These are phyloP conservation scores for Mycena sp. DNA, from an alignment of 1,284 basidiomycete genomes.

Conservation along the genomic window DNA sequence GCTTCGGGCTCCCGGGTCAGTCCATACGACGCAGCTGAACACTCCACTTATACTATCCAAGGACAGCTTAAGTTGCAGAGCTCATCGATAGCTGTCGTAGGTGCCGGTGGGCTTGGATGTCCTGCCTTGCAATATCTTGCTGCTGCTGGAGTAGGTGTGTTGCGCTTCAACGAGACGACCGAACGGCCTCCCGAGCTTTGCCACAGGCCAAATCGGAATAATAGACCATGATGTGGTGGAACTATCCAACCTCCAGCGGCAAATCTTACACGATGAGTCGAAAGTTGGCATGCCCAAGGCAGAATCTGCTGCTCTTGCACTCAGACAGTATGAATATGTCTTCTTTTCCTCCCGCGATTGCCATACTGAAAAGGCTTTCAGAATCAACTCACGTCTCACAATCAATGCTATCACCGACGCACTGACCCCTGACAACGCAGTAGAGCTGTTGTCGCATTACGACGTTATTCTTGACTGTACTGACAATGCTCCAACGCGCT, in stretches of 20 bases:
- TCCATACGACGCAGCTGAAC: conserved; percentile 37
- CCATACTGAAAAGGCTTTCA: conserved; percentile 40
- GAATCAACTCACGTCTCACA: conserved; percentile 74
- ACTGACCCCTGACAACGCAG: conserved; percentile 70
- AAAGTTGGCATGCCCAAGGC: conserved; percentile 88
- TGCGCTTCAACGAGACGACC: background rate
- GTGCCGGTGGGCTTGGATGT: conserved; percentile 96
- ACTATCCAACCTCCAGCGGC: conserved; percentile 92
- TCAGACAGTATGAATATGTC: conserved; percentile 62
- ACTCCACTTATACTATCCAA: conserved; percentile 43
- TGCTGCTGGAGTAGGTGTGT: conserved; percentile 89
- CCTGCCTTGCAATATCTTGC: conserved; percentile 95
- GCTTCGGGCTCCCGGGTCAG: conserved; percentile 79
- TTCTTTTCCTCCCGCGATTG: background rate
- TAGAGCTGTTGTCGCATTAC: conserved; percentile 66
- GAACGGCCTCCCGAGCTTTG: conserved; percentile 10
- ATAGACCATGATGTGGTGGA: conserved; percentile 94
- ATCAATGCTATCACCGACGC: conserved; percentile 64
- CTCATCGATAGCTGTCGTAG: conserved; percentile 88
- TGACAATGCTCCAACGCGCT: conserved; percentile 92
- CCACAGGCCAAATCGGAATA: conserved; percentile 82
- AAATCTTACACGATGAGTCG: conserved; percentile 88
- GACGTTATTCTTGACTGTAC: conserved; percentile 95
- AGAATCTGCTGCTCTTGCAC: conserved; percentile 77
- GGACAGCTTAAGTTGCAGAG: conserved; percentile 86